Evolutionary conservation across 371 early-diverging fungal genomes (phyloP), one percentile per base, ranked within the genome.

Genomic region (Amoeboaphelidium occidentale): DNA sequence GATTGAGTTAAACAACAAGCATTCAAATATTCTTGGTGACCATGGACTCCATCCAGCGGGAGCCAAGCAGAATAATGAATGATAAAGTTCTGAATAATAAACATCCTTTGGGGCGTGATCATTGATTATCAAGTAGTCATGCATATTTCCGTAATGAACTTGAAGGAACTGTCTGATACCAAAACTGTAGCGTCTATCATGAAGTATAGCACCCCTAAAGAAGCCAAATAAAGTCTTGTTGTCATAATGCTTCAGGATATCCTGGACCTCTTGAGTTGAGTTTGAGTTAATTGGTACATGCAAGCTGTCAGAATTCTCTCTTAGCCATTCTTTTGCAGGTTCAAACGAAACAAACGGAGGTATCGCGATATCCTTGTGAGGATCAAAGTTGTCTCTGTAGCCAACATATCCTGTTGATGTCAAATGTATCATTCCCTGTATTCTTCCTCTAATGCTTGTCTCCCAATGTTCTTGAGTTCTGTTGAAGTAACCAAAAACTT

Each of bases 1-100:
- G 1, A 58, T 51, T 3, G 55, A 45, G 6, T 51, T 51, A 3
- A 54, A 53, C 14, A 55, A 22, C 13, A 58, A 49, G 42, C 55
- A 46, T 46, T 55, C 55, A 42, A 55, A 58, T 23, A 55, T 28
- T 2, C 59, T 41, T 2, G 59, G 59, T 12, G 43, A 49, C 59
- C 59, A 58, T 1, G 59, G 51, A 20, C 47, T 46, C 59, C 59
- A 58, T 1, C 59, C 59, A 1, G 51, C 51, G 0, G 59, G 59
- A 25, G 56, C 55, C 1, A 58, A 52, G 2, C 53, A 54, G 42
- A 58, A 58, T 42, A 51, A 48, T 6, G 59, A 23, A 21, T 55
- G 42, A n/a, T 27, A 27, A 2, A 58, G 53, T 28, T 58, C 59
- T 0, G 51, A 2, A 55, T 56, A 58, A 43, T 58, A 58, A 3